phyloP scores from a whole-genome alignment of 1,284 basidiomycete genomes.

The Ustilago cynodontis region DNA sequence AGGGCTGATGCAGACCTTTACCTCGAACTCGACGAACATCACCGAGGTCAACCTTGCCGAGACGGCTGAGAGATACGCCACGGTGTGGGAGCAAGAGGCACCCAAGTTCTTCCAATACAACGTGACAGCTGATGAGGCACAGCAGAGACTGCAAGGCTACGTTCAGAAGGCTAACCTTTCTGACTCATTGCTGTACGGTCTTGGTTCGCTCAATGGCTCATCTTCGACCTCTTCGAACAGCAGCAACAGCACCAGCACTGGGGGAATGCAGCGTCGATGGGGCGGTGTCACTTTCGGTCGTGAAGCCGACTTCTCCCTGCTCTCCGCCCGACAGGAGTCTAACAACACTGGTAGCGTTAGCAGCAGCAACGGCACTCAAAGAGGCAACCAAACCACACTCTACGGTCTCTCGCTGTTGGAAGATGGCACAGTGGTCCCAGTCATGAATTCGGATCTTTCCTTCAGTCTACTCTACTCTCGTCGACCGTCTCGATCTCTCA shows the following conservation, averaged over 20 bases:
- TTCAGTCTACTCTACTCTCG: slow-evolving; percentile 71
- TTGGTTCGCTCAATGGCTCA: slow-evolving; percentile 44
- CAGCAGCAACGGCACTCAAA: not conserved
- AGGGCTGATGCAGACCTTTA: slow-evolving; percentile 67
- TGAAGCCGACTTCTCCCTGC: slow-evolving; percentile 12
- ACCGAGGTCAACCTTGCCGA: slow-evolving; percentile 47
- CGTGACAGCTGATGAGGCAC: slow-evolving; percentile 68
- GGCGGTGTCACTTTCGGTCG: slow-evolving; percentile 15
- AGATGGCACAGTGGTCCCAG: slow-evolving; percentile 39
- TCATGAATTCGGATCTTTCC: slow-evolving; percentile 72
- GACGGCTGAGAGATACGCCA: slow-evolving; percentile 68
- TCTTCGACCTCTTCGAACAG: slow-evolving; percentile 6
- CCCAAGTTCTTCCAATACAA: slow-evolving; percentile 72
- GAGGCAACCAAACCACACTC: slow-evolving; percentile 15
- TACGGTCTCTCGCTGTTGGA: slow-evolving; percentile 42
- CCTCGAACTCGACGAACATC: slow-evolving; percentile 19
- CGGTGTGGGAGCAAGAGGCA: slow-evolving; percentile 72
- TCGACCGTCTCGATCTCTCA: slow-evolving; percentile 67
- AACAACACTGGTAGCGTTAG: not conserved
- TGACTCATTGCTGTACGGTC: slow-evolving; percentile 65
- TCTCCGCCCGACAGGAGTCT: slow-evolving; percentile 18
- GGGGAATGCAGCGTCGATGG: slow-evolving; percentile 13
- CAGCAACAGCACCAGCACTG: slow-evolving; percentile 6
- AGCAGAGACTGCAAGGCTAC: slow-evolving; percentile 71
- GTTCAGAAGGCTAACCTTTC: slow-evolving; percentile 71